A percentile compares a stretch with the other conserved stretches of the same genome.
phyloP scores from a whole-genome alignment of 352 stramenopile genomes.

The Aphanomyces cochlioides region DNA sequence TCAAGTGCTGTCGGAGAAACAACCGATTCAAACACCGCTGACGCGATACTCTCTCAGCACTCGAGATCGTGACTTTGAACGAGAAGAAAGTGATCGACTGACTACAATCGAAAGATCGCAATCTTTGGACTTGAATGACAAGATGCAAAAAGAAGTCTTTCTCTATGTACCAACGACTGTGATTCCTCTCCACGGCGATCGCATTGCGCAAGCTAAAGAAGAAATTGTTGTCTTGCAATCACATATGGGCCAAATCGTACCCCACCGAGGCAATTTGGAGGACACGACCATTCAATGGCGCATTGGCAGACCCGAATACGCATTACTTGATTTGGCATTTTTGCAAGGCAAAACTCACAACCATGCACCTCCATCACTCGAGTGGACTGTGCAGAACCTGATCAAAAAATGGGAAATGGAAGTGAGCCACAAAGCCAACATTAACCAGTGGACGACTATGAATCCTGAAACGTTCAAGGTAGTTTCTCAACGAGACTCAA shows the following conservation, averaged over 20 bases:
- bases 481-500: conserved; percentile 35
- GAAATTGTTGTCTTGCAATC: conserved; percentile 27
- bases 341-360: conserved; percentile 41
- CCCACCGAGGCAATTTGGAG: conserved; percentile 33
- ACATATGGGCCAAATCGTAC: conserved; percentile 27
- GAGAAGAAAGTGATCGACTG: not conserved
- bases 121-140: not conserved
- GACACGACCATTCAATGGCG: conserved; percentile 34
- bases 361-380: conserved; percentile 38
- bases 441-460: conserved; percentile 37
- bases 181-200: conserved; percentile 7
- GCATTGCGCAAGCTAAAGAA: not conserved
- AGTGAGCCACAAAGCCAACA: conserved; percentile 39
- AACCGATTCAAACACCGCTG: conserved; percentile 3
- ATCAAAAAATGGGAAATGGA: conserved; percentile 61
- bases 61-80: not conserved
- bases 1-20: not conserved
- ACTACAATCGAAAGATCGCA: not conserved
- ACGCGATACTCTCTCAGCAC: not conserved
- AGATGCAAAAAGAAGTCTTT: conserved; percentile 8
- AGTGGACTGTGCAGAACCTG: conserved; percentile 44
- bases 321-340: conserved; percentile 39
- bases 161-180: conserved; percentile 23
- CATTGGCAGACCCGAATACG: conserved; percentile 43
- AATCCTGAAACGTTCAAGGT: conserved; percentile 39